These are phyloP conservation scores for Cercospora nicotianae DNA, from an alignment of 2,329 filamentous ascomycete genomes.

Conservation along the genomic window DNA sequence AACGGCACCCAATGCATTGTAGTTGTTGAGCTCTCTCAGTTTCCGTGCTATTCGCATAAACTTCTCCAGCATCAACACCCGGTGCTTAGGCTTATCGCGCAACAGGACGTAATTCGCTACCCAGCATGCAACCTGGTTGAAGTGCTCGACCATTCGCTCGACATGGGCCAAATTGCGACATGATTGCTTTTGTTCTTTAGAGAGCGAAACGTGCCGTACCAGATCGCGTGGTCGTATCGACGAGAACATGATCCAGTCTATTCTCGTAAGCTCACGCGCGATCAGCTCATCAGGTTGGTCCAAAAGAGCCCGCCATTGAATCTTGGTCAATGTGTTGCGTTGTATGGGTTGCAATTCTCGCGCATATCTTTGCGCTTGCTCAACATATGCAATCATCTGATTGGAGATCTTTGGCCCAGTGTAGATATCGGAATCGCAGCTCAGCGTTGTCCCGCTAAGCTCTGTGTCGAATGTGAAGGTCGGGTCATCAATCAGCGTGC, in stretches of 20 bases:
- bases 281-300: slow-evolving; percentile 80
- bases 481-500: slow-evolving; percentile 39
- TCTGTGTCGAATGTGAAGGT: slow-evolving; percentile 33
- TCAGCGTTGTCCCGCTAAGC: slow-evolving; percentile 35
- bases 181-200: slow-evolving; percentile 53
- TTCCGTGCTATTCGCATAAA: slow-evolving; percentile 88
- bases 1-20: slow-evolving; percentile 92
- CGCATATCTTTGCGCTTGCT: slow-evolving; percentile 79
- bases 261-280: slow-evolving; percentile 86
- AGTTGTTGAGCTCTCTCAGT: slow-evolving; percentile 90
- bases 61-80: slow-evolving; percentile 87
- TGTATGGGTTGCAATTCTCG: slow-evolving; percentile 68
- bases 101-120: slow-evolving; percentile 64
- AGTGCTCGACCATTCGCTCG: slow-evolving; percentile 88
- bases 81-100: slow-evolving; percentile 92
- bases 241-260: slow-evolving; percentile 98
- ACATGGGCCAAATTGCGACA: slow-evolving; percentile 76
- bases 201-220: slow-evolving; percentile 81
- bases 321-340: slow-evolving; percentile 72
- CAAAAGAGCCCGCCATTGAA: slow-evolving; percentile 89
- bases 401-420: slow-evolving; percentile 38
- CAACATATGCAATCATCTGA: slow-evolving; percentile 64
- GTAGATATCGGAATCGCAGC: slow-evolving; percentile 31
- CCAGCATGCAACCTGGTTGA: slow-evolving; percentile 60
- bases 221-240: slow-evolving; percentile 91